Conservation (phyloP, 2,329 filamentous ascomycete genomes). For the Ophiostoma fasciatum region DNA sequence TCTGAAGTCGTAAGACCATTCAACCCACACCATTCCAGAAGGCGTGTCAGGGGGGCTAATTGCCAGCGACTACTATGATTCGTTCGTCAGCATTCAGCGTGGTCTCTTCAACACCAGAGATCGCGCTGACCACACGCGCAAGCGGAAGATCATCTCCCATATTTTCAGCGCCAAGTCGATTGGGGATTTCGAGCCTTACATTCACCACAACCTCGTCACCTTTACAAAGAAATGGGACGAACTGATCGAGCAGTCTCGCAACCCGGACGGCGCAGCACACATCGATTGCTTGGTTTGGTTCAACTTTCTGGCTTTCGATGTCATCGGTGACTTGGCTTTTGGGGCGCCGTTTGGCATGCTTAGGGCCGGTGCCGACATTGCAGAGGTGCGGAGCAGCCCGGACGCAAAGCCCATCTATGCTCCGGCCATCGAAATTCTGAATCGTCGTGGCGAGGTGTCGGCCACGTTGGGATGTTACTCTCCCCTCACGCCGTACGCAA, state of each 20-base stretch:
- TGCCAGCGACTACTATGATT: slow-evolving; percentile 69
- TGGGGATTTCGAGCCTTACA: slow-evolving; percentile 77
- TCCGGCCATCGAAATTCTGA: slow-evolving; percentile 74
- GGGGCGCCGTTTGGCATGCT: slow-evolving; percentile 77
- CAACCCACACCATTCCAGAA: neutral
- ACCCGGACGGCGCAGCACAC: slow-evolving; percentile 39
- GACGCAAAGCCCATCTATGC: slow-evolving; percentile 51
- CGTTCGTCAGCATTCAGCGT: slow-evolving; percentile 73
- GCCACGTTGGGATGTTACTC: slow-evolving; percentile 65
- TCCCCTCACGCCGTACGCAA: slow-evolving; percentile 61
- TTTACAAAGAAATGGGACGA: slow-evolving; percentile 62
- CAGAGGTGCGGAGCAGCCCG: slow-evolving; percentile 52
- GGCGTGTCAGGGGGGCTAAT: neutral
- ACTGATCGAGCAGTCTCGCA: slow-evolving; percentile 32
- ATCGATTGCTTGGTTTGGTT: slow-evolving; percentile 71
- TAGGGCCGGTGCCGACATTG: slow-evolving; percentile 56
- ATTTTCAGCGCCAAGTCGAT: slow-evolving; percentile 76
- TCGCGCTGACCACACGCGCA: slow-evolving; percentile 67
- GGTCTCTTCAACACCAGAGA: slow-evolving; percentile 85
- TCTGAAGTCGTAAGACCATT: slow-evolving; percentile 41
- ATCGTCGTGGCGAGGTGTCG: slow-evolving; percentile 75
- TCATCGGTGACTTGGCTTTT: slow-evolving; percentile 47
- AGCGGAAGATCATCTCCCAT: slow-evolving; percentile 78
- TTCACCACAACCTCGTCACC: slow-evolving; percentile 60
- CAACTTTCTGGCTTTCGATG: slow-evolving; percentile 46